Conservation (phyloP, 495 filamentous ascomycete species). For the Neurospora pannonica region DNA sequence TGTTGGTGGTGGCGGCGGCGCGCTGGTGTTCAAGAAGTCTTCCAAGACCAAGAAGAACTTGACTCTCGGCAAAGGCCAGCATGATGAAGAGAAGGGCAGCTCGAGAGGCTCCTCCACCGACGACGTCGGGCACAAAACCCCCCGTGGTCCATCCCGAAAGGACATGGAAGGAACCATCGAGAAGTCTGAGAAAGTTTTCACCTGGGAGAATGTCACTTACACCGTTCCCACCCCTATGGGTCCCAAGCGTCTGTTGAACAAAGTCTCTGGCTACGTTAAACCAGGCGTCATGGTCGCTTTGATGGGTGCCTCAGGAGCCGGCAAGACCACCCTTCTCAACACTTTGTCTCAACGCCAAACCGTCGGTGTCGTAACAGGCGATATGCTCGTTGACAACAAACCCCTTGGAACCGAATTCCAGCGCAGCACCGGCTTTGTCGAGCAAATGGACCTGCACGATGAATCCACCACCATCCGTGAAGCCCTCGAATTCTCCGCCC, state of each 20-base stretch:
- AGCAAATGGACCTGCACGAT: conserved; percentile 82
- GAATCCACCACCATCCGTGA: conserved; percentile 78
- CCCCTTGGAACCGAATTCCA: conserved; percentile 63
- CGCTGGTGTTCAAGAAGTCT: conserved; percentile 24
- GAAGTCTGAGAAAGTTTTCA: conserved; percentile 35
- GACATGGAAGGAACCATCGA: conserved; percentile 18
- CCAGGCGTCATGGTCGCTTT: conserved; percentile 73
- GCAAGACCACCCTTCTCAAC: conserved; percentile 60
- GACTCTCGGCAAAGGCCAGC: background rate
- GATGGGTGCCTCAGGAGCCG: conserved; percentile 80
- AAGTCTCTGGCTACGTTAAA: conserved; percentile 67
- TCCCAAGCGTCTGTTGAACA: conserved; percentile 53
- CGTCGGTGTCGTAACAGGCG: conserved; percentile 59
- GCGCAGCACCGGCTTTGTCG: conserved; percentile 72
- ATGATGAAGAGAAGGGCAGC: conserved; percentile 38
- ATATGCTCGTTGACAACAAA: conserved; percentile 72
- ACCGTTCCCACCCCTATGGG: conserved; percentile 57
- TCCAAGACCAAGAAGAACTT: conserved; percentile 22
- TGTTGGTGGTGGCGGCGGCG: conserved; percentile 22
- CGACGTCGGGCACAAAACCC: conserved; percentile 6
- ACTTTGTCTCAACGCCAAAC: conserved; percentile 66
- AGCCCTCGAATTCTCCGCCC: conserved; percentile 69
- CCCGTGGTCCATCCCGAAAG: conserved; percentile 34
- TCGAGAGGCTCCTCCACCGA: conserved; percentile 13
- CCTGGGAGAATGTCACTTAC: conserved; percentile 53